Evolutionary conservation across 768 basidiomycete species (phyloP), one percentile per base, ranked within the genome.

Genomic region (Russula olivacea): DNA sequence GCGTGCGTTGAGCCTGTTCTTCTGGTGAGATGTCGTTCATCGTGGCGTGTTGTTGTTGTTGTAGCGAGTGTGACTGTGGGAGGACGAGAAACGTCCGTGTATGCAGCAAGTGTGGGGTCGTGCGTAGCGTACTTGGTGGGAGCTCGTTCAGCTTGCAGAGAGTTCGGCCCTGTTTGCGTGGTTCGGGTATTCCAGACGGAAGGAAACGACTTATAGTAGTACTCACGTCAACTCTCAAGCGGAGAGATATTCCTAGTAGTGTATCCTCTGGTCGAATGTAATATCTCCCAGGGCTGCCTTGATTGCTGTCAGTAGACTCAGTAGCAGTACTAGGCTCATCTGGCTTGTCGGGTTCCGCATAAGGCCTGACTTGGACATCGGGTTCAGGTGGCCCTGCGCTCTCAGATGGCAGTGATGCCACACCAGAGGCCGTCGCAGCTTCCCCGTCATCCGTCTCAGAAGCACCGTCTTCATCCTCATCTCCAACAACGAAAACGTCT

Each of bases 61-160:
- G 36, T 11, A 11, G 34, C 36, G 71, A 64, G 38, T 30, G 68
- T 21, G 62, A 76, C 2, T 79, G 74, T 1, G 87, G 87, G 11
- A 89, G 75, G 17, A 76, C 70, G 61, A 91, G 72, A 64, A 75
- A 81, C 1, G 77, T 74, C 6, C 88, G 82, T 1, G 88, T 89
- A 71, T 89, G 88, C 17, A 91, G 76, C 9, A 91, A 75, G 69
- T 90, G 87, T 7, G 89, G 89, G 0, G 84, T 89, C 0, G 85
- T 89, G 61, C 76, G 81, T 21, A 91, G 73, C 3, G 86, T 84
- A 68, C 80, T 86, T 6, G 77, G 73, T 0, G 88, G 85, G 14
- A 91, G 79, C 49, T 79, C 80, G 69, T 91, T 91, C 15, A 88
- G 73, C 21, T 75, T 81, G 70, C 87, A 89, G 4, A 91, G 75